phyloP scores from a whole-genome alignment of 2,329 filamentous ascomycete species.

The Fusarium sp. region DNA sequence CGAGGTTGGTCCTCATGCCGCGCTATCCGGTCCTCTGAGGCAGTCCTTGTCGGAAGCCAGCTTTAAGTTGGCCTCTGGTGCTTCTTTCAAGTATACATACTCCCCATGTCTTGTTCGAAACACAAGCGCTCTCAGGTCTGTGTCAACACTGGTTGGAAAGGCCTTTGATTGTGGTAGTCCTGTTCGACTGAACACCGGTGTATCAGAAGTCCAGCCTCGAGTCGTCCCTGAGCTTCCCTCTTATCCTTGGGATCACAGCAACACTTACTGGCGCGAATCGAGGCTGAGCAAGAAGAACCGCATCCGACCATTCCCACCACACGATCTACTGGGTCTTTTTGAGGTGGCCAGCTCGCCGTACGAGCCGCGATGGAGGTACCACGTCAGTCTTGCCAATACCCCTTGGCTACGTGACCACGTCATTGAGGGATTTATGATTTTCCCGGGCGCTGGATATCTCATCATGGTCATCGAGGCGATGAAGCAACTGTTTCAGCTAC shows the following conservation, averaged over 20 bases:
- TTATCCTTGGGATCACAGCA: conserved; percentile 60
- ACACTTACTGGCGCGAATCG: conserved; percentile 34
- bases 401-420: conserved; percentile 34
- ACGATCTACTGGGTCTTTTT: conserved; percentile 24
- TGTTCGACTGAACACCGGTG: conserved; percentile 9
- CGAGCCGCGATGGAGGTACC: conserved; percentile 21
- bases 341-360: conserved; percentile 2
- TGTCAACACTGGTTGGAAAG: neutral
- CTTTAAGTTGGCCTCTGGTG: conserved; percentile 19
- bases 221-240: conserved; percentile 51
- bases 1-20: conserved; percentile 58
- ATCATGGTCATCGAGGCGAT: conserved; percentile 32
- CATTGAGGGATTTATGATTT: conserved; percentile 26
- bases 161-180: conserved; percentile 13
- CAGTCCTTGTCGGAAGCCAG: conserved; percentile 47
- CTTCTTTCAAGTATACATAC: conserved; percentile 17
- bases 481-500: conserved; percentile 21
- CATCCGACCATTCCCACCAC: conserved; percentile 10
- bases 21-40: conserved; percentile 58
- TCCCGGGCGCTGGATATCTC: conserved; percentile 21
- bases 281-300: conserved; percentile 19
- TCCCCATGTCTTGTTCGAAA: conserved; percentile 46
- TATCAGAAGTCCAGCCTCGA: neutral
- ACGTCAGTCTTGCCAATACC: conserved; percentile 6
- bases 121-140: neutral